These are phyloP conservation scores for Rhodotorula glutinis DNA, from an alignment of 1,284 basidiomycete species.

Conservation along the genomic window DNA sequence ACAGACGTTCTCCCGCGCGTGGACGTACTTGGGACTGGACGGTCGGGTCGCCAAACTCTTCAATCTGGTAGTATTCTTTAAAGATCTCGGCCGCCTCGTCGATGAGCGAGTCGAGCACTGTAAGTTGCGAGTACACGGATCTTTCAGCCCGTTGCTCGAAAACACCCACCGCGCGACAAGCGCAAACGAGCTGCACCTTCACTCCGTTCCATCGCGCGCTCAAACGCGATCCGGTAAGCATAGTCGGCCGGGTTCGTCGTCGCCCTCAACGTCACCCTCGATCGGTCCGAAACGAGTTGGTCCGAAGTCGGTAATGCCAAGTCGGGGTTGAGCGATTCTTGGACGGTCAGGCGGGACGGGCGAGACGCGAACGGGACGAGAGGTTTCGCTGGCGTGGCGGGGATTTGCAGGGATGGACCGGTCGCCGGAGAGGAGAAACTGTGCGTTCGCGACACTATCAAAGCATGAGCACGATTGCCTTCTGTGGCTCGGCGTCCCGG, in stretches of 20 bases:
- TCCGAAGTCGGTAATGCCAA: conserved; percentile 24
- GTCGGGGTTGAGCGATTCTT: conserved; percentile 42
- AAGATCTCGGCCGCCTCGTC: conserved; percentile 75
- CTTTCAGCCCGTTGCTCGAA: no score
- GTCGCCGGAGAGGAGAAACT: conserved; percentile 17
- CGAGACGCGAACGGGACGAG: conserved; percentile 29
- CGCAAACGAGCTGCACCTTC: conserved; percentile 57
- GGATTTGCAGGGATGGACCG: conserved; percentile 7
- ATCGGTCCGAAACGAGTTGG: conserved; percentile 11
- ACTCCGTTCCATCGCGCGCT: conserved; percentile 75
- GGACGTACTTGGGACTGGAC: conserved; percentile 63
- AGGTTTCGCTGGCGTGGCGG: conserved; percentile 13
- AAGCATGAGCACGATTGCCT: no score
- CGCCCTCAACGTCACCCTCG: conserved; percentile 31
- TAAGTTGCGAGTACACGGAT: rapidly evolving
- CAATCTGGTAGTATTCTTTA: conserved; percentile 64
- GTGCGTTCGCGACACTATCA: background rate
- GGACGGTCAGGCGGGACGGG: conserved; percentile 18
- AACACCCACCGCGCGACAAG: no score
- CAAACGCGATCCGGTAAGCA: conserved; percentile 80
- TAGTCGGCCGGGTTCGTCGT: conserved; percentile 37
- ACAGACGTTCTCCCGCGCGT: no score
- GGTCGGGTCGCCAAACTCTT: conserved; percentile 68
- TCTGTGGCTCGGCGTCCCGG: no score
- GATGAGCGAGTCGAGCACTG: conserved; percentile 76